A percentile compares a stretch with the other conserved stretches of the same genome.
phyloP scores from a whole-genome alignment of 495 filamentous ascomycete genomes.

The Margaritispora aquatica region DNA sequence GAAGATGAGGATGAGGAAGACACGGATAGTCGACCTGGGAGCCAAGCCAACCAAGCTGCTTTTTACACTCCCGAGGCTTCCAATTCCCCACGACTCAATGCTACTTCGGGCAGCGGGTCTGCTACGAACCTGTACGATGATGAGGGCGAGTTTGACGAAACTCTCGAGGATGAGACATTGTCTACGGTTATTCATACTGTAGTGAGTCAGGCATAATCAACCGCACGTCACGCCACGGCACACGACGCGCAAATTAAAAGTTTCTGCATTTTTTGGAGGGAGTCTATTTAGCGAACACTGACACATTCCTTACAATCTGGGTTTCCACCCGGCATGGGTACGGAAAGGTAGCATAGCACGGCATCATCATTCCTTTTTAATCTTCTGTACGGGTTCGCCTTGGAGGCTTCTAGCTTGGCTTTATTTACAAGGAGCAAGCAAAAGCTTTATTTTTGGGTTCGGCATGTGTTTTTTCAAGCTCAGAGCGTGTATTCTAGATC shows the following conservation, averaged over 20 bases:
- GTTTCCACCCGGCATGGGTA: neutral
- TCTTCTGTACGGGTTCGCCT: neutral
- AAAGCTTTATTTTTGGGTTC: neutral
- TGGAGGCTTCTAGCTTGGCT: neutral
- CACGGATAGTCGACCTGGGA: neutral
- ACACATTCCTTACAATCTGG: neutral
- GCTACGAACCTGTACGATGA: neutral
- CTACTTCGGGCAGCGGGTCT: neutral
- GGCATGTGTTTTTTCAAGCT: neutral
- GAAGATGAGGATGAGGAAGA: slow-evolving; percentile 33
- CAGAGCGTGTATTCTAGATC: neutral
- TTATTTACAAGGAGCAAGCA: neutral
- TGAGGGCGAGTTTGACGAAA: neutral
- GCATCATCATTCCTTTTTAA: neutral
- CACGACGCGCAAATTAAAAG: neutral
- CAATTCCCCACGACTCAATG: slow-evolving; percentile 9
- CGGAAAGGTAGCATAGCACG: neutral
- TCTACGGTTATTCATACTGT: neutral
- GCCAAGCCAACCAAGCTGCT: slow-evolving; percentile 15
- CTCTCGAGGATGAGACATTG: neutral
- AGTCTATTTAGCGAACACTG: neutral
- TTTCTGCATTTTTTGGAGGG: neutral
- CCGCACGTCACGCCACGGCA: neutral
- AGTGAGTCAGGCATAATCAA: neutral
- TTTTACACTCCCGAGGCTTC: slow-evolving; percentile 25